phyloP scores from a whole-genome alignment of 2,329 filamentous ascomycete species.

The Thielaviopsis populi region DNA sequence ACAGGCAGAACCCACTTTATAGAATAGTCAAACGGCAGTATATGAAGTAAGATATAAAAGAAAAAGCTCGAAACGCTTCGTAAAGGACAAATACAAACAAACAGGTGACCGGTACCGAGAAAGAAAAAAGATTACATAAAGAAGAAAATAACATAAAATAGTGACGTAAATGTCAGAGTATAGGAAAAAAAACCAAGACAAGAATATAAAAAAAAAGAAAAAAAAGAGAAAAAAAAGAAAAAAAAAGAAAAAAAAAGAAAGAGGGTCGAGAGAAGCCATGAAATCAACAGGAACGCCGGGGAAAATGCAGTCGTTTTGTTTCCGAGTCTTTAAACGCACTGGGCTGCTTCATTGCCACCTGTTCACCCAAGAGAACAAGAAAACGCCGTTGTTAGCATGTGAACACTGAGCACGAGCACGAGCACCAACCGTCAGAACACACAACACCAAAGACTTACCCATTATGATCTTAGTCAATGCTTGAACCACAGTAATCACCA shows the following conservation, averaged over 20 bases:
- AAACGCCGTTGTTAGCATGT: not conserved
- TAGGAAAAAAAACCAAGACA: not conserved
- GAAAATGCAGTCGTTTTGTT: slow-evolving; percentile 5
- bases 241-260: not conserved
- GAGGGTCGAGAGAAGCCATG: not conserved
- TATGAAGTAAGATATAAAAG: not conserved
- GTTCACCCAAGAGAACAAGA: not conserved
- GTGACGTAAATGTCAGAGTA: not conserved
- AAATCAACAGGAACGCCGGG: slow-evolving; percentile 9
- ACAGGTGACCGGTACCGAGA: not conserved
- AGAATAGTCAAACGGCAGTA: not conserved
- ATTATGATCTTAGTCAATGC: slow-evolving; percentile 52
- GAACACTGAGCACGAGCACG: no score
- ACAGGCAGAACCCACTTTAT: not conserved
- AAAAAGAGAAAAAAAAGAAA: not conserved
- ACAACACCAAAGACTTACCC: slow-evolving; percentile 25
- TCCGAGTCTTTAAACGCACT: slow-evolving; percentile 8
- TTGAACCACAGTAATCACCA: slow-evolving; percentile 65
- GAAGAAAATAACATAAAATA: not conserved
- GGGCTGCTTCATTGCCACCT: slow-evolving; percentile 9
- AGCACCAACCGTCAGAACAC: no score
- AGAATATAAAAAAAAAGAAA: not conserved
- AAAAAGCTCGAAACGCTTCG: not conserved
- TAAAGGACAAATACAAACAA: not conserved
- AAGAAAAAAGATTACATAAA: not conserved